A percentile compares a stretch with the other conserved stretches of the same genome.
These are phyloP conservation scores for Luffa acutangula DNA, from an alignment of 306 rosid species.

Conservation along the genomic window DNA sequence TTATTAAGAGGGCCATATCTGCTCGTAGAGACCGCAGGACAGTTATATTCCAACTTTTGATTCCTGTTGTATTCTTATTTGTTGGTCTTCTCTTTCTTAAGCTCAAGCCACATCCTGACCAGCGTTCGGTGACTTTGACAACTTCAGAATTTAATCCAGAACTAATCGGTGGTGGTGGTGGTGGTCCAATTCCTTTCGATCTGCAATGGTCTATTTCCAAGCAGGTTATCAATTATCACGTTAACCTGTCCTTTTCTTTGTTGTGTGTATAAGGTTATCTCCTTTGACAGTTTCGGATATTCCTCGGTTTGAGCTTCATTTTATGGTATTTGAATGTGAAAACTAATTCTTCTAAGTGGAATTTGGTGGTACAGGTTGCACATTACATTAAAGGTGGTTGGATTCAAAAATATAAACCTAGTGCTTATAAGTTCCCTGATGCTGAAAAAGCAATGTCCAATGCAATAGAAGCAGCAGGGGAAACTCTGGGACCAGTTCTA, in stretches of 20 bases:
- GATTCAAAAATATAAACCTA: slow-evolving; percentile 55
- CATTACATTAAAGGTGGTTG: slow-evolving; percentile 64
- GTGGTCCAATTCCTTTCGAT: slow-evolving; percentile 91
- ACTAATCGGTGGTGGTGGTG: slow-evolving; percentile 85
- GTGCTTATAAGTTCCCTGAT: slow-evolving; percentile 62
- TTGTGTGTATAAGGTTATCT: background rate
- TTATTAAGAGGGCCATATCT: slow-evolving; percentile 75
- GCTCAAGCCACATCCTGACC: slow-evolving; percentile 99
- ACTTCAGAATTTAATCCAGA: slow-evolving; percentile 83
- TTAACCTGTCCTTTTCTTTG: background rate
- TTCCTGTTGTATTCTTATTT: slow-evolving; percentile 80
- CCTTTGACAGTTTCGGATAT: background rate
- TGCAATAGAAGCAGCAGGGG: slow-evolving; percentile 87
- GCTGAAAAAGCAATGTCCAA: slow-evolving; percentile 57
- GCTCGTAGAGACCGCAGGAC: slow-evolving; percentile 92
- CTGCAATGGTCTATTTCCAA: slow-evolving; percentile 62
- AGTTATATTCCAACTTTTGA: slow-evolving; percentile 80
- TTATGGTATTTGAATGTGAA: slow-evolving; percentile 13
- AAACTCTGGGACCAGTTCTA: slow-evolving; percentile 69
- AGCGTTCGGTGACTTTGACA: slow-evolving; percentile 62
- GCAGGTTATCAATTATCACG: slow-evolving; percentile 47
- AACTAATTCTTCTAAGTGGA: slow-evolving; percentile 7
- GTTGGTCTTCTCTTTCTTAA: slow-evolving; percentile 77
- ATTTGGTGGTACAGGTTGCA: slow-evolving; percentile 50
- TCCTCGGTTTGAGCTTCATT: background rate